Evolutionary conservation across 73 alveolate species (phyloP).

Genomic region (Tetrahymena borealis): DNA sequence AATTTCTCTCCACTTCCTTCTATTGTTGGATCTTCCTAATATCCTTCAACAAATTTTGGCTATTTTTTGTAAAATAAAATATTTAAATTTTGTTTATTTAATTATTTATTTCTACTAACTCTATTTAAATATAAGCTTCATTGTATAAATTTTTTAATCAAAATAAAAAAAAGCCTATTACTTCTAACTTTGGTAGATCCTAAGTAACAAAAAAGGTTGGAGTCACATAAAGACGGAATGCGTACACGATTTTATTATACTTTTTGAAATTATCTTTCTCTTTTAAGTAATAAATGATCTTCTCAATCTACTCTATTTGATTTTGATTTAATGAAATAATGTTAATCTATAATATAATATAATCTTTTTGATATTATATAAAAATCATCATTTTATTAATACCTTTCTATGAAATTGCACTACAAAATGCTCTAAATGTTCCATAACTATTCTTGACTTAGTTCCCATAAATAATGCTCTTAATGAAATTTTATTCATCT

Average conservation of each 20-base stretch:
- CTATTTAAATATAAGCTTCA: background rate
- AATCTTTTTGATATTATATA: background rate
- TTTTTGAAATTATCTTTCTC: slow-evolving; percentile 28
- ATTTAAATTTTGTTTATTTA: background rate
- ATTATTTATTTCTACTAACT: background rate
- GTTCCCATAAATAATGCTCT: slow-evolving; percentile 27
- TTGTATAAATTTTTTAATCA: background rate
- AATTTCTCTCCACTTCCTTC: slow-evolving; percentile 50
- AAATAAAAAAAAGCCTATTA: background rate
- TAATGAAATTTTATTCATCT: background rate
- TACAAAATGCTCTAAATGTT: slow-evolving; percentile 35
- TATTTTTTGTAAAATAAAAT: background rate
- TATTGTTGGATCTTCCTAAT: slow-evolving; percentile 32
- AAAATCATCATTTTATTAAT: background rate
- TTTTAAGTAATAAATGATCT: slow-evolving; percentile 10
- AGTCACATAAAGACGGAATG: slow-evolving; percentile 30
- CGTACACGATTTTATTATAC: slow-evolving; percentile 37
- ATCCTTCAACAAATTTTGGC: slow-evolving; percentile 21
- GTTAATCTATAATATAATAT: slow-evolving; percentile 6
- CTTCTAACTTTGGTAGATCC: slow-evolving; percentile 19
- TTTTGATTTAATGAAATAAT: slow-evolving; percentile 5
- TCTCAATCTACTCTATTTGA: slow-evolving; percentile 8
- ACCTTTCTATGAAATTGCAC: slow-evolving; percentile 22
- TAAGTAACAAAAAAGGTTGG: slow-evolving; percentile 20
- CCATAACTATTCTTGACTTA: slow-evolving; percentile 34